Evolutionary conservation across 176 grass and related monocot genomes (phyloP), one percentile per base, ranked within the genome.

Genomic region (Phragmites australis): DNA sequence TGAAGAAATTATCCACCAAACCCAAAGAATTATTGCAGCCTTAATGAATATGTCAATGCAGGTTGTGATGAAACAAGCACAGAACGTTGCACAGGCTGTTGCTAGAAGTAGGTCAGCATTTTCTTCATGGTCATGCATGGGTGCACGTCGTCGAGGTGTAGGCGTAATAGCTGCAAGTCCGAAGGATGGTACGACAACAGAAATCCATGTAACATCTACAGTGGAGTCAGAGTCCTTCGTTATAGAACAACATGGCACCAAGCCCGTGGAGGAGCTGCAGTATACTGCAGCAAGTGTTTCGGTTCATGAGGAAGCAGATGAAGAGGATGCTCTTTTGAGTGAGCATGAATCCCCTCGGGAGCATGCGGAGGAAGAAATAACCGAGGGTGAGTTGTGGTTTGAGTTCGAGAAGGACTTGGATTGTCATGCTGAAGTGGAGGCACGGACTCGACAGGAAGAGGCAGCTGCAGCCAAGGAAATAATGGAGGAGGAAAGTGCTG

Each of bases 61-160:
- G 95, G 88, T 92, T 80, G 84, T 98, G 73, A 92, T 98, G 84
- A 94, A 93, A 87, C 87, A 86, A 69, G 92, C 95, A 52, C 95
- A 98, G 40, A 93, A 86, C 86, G 88, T 98, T 76, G 95, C 95
- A 58, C 95, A 98, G 85, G 95, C 88, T 81, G 92, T 98, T 67
- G 95, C 88, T 80, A 87, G 90, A 83, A 98, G 88, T 82, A 90
- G 70, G 26, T 87, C 90, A 7, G 86, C 92, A 42, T 59, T 98
- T 55, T 94, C 95, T 55, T 93, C 95, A 68, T 98, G 95, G 95
- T 89, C 95, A 57, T 98, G 95, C 86, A 98, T 98, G 49, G 92
- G 95, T 78, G 92, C 91, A 82, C 90, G 95, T 9, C 83, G 84
- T n/a, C 92, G 95, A 83, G 67, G 77, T 40, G 77, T 94, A 70